Evolutionary conservation across 306 rosid genomes (phyloP).

Genomic region (Quercus mongolica): DNA sequence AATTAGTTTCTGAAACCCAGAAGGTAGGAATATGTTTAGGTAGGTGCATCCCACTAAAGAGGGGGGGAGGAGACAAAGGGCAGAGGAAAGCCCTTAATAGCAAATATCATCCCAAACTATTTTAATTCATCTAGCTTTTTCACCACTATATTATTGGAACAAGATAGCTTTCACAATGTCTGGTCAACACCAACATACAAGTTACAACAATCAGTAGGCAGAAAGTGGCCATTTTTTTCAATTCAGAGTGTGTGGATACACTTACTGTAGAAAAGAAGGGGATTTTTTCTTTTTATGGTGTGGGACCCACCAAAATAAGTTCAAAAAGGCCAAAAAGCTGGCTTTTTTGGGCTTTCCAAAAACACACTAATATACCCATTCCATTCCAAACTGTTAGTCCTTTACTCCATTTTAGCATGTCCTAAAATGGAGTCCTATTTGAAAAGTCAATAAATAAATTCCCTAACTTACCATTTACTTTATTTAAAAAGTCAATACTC

Average conservation of each 20-base stretch:
- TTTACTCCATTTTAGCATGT: too few species aligned
- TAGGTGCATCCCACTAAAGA: neutral
- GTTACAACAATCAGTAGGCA: neutral
- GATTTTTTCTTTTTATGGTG: too few species aligned
- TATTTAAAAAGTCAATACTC: too few species aligned
- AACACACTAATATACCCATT: too few species aligned
- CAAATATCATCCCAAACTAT: neutral
- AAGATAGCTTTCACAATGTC: neutral
- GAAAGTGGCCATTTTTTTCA: neutral
- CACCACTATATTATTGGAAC: neutral
- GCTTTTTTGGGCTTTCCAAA: neutral
- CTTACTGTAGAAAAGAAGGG: too few species aligned
- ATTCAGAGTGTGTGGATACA: too few species aligned
- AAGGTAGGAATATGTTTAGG: neutral
- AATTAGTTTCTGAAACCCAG: conserved; percentile 5
- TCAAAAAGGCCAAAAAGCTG: too few species aligned
- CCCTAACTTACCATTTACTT: too few species aligned
- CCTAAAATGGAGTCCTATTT: too few species aligned
- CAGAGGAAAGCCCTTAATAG: neutral
- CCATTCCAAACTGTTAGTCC: too few species aligned
- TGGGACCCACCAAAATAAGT: too few species aligned
- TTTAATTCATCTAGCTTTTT: neutral
- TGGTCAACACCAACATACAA: neutral
- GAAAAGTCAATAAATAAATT: too few species aligned
- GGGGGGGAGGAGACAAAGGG: neutral